These are phyloP conservation scores for Tulasnella sp. DNA, from an alignment of 768 basidiomycete species.

Conservation along the genomic window DNA sequence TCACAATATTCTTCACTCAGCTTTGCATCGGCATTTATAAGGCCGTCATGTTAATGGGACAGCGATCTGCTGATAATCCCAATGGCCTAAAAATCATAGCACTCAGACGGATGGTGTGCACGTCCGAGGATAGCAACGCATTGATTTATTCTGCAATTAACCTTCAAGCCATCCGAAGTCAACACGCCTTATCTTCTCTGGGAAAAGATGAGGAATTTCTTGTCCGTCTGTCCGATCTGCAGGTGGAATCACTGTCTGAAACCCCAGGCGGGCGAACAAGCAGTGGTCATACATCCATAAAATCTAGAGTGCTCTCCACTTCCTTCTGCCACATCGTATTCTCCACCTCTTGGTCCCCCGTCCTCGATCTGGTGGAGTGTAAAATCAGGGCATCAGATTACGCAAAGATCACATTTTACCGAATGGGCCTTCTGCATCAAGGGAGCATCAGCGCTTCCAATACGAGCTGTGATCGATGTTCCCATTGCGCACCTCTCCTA, in stretches of 20 bases:
- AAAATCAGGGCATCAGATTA: not conserved
- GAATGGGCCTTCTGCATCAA: not conserved
- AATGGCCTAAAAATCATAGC: not conserved
- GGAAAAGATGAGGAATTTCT: not conserved
- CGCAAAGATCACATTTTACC: not conserved
- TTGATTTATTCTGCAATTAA: not conserved
- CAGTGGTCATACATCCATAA: not conserved
- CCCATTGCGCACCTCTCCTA: not conserved
- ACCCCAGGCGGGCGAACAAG: accelerated
- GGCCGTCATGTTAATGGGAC: too few relatives aligned
- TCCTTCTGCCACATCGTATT: not conserved
- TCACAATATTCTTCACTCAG: too few relatives aligned
- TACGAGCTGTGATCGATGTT: not conserved
- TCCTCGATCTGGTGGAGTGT: too few relatives aligned
- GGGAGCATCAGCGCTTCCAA: not conserved
- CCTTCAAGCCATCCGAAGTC: not conserved
- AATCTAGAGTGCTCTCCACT: not conserved
- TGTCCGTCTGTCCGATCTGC: not conserved
- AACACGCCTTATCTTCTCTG: not conserved
- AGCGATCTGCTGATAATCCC: not conserved
- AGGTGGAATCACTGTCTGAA: not conserved
- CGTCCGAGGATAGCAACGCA: not conserved
- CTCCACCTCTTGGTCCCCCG: not conserved
- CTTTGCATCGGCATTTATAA: not conserved
- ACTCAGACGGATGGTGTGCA: not conserved